A percentile compares a stretch with the other conserved stretches of the same genome.
Conservation (phyloP, 331 rosid genomes). For the Arachis monticola region DNA sequence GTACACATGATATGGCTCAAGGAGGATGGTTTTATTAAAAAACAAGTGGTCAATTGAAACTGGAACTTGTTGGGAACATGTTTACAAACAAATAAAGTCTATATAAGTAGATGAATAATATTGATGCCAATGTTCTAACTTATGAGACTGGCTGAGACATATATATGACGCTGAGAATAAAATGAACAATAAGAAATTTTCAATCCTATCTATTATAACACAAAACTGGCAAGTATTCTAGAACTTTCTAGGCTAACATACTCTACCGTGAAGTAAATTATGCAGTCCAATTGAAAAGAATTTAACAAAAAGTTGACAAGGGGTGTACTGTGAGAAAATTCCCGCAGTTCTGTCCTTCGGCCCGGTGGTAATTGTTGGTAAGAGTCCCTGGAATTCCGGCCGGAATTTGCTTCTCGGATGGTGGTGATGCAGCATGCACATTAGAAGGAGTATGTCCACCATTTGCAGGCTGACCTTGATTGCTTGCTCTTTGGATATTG, state of each 20-base stretch:
- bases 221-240: neutral
- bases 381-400: conserved; percentile 57
- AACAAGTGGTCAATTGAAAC: no score
- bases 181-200: no score
- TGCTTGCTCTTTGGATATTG: conserved; percentile 21
- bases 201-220: no score
- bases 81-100: no score
- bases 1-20: no score
- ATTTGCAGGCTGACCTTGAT: conserved; percentile 34
- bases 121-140: no score
- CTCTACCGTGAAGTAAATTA: neutral
- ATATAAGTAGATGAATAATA: no score
- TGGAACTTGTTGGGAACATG: no score
- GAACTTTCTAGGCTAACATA: conserved; percentile 17
- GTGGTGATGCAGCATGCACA: conserved; percentile 34
- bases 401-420: conserved; percentile 47
- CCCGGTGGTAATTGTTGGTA: conserved; percentile 57
- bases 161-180: no score
- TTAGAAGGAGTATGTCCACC: conserved; percentile 26
- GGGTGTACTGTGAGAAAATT: conserved; percentile 53
- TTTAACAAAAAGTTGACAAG: conserved; percentile 13
- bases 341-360: conserved; percentile 62
- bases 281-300: conserved; percentile 24
- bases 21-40: no score
- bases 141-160: no score